Percentiles rank a stretch among this genome's conserved stretches.
Evolutionary conservation across 768 basidiomycete species (phyloP).

Genomic region (Punctularia strigosozonata): DNA sequence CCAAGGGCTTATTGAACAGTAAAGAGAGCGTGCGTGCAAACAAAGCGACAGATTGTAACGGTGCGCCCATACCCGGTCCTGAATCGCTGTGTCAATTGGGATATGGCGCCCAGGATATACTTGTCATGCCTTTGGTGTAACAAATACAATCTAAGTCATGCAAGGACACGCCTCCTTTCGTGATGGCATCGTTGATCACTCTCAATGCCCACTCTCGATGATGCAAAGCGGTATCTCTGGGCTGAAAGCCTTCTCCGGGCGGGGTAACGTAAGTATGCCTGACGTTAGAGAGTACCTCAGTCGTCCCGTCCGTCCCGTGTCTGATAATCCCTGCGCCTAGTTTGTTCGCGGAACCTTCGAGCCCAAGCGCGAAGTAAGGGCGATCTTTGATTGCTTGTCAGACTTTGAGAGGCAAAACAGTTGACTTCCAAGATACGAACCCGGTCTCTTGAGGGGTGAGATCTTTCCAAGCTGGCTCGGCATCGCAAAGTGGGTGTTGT

Average conservation of each 20-base stretch:
- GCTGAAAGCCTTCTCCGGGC: slow-evolving; percentile 94
- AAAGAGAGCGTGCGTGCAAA: slow-evolving; percentile 87
- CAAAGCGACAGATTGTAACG: slow-evolving; percentile 87
- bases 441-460: slow-evolving; percentile 20
- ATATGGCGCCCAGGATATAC: background rate
- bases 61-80: slow-evolving; percentile 99
- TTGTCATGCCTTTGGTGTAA: slow-evolving; percentile 80
- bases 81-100: slow-evolving; percentile 2
- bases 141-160: slow-evolving; percentile 89
- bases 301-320: slow-evolving; percentile 63
- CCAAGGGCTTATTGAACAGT: slow-evolving; percentile 79
- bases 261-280: slow-evolving; percentile 99
- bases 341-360: slow-evolving; percentile 98
- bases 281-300: slow-evolving; percentile 78
- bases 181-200: slow-evolving; percentile 69
- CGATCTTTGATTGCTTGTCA: slow-evolving; percentile 29
- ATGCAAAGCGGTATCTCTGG: slow-evolving; percentile 89
- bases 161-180: slow-evolving; percentile 55
- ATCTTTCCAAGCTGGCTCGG: slow-evolving; percentile 13
- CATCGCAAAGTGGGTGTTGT: too few species aligned
- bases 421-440: slow-evolving; percentile 10
- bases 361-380: slow-evolving; percentile 79
- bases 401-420: background rate
- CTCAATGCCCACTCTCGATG: slow-evolving; percentile 87
- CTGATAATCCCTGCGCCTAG: slow-evolving; percentile 88